Conservation (phyloP, 257 asterid species). For the Oldenlandia corymbosa region DNA sequence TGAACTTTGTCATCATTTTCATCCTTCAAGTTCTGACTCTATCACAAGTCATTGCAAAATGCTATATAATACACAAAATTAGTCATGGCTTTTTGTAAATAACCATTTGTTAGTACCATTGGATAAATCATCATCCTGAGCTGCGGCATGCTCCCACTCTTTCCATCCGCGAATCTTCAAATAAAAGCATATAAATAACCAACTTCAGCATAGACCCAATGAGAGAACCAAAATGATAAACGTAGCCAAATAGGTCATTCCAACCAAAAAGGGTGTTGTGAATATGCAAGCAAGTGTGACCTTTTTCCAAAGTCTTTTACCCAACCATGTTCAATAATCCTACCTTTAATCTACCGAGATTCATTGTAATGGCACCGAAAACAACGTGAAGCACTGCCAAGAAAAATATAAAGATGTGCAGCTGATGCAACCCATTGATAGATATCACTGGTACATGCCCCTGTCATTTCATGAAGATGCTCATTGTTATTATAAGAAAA, state of each 20-base stretch:
- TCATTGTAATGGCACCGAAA: conserved; percentile 65
- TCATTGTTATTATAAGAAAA: too few relatives aligned
- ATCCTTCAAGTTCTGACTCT: not conserved
- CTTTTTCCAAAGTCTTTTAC: not conserved
- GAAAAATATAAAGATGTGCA: conserved; percentile 83
- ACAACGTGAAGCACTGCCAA: conserved; percentile 71
- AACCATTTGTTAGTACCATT: conserved; percentile 32
- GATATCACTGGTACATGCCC: conserved; percentile 66
- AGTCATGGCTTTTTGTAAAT: not conserved
- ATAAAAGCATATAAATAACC: not conserved
- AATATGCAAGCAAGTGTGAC: not conserved
- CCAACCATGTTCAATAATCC: not conserved
- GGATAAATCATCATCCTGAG: conserved; percentile 30
- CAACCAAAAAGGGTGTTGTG: not conserved
- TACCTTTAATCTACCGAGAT: conserved; percentile 67
- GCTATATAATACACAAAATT: not conserved
- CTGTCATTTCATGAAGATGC: conserved; percentile 32
- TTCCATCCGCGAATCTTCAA: conserved; percentile 91
- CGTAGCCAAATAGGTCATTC: not conserved
- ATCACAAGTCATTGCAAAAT: not conserved
- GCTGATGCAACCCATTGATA: conserved; percentile 62
- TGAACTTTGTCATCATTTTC: not conserved
- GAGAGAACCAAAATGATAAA: not conserved
- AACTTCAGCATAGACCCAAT: not conserved
- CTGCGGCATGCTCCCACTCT: conserved; percentile 62